A percentile compares a stretch with the other conserved stretches of the same genome.
phyloP scores from a whole-genome alignment of 2,329 filamentous ascomycete genomes.

The Talaromyces sp. region DNA sequence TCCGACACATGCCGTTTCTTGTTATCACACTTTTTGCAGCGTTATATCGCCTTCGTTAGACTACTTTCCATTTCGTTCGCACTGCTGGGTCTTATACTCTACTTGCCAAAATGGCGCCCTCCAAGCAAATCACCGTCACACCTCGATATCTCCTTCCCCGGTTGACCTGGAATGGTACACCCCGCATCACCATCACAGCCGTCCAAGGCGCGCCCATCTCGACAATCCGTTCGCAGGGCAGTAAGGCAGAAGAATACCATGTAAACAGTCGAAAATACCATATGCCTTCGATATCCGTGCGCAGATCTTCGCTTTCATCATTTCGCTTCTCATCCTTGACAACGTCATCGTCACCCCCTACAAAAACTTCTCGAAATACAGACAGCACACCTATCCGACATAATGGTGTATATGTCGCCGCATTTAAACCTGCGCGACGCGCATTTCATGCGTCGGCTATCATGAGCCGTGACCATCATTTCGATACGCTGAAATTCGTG shows the following conservation, averaged over 20 bases:
- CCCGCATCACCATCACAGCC: conserved; percentile 30
- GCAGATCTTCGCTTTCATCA: conserved; percentile 18
- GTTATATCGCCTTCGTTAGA: background rate
- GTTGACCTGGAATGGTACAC: conserved; percentile 41
- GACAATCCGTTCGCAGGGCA: conserved; percentile 19
- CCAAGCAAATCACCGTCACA: conserved; percentile 42
- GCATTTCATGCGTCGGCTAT: conserved; percentile 64
- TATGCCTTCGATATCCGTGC: conserved; percentile 16
- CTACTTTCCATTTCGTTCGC: background rate
- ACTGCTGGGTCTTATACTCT: background rate
- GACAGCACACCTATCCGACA: conserved; percentile 38
- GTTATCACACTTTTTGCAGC: background rate
- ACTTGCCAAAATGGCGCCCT: conserved; percentile 37
- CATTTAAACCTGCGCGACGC: conserved; percentile 40
- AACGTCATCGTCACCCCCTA: conserved; percentile 20
- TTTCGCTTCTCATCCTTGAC: conserved; percentile 12
- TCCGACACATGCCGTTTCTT: background rate
- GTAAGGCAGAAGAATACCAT: conserved; percentile 23
- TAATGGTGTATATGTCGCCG: conserved; percentile 49
- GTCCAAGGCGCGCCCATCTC: conserved; percentile 28
- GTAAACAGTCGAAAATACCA: conserved; percentile 24
- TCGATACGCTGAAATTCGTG: conserved; percentile 97
- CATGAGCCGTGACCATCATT: conserved; percentile 78
- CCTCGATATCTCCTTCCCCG: conserved; percentile 44
- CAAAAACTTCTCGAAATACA: conserved; percentile 19